Evolutionary conservation across 2,329 filamentous ascomycete genomes (phyloP).

Genomic region (Teratosphaeria destructans): DNA sequence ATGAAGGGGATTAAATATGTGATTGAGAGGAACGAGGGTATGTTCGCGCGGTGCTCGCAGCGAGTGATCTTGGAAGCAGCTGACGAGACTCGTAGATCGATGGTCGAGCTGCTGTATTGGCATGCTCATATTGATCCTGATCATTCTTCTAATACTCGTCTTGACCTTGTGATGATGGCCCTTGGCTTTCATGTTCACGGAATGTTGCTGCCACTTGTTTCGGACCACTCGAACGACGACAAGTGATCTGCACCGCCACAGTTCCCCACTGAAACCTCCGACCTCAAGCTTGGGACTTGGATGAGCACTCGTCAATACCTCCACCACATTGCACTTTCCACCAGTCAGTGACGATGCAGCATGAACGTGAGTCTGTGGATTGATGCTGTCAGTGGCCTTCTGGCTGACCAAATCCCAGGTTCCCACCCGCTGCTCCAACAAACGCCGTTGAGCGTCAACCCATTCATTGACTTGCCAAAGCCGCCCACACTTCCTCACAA

Average conservation of each 20-base stretch:
- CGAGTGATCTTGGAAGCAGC: conserved; percentile 8
- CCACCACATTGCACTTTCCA: conserved; percentile 1
- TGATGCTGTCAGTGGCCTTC: background rate
- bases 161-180: conserved; percentile 43
- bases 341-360: conserved; percentile 9
- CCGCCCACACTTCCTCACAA: conserved; percentile 90
- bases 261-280: background rate
- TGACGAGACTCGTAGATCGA: conserved; percentile 37
- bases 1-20: conserved; percentile 79
- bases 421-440: conserved; percentile 84
- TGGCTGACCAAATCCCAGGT: conserved; percentile 20
- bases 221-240: background rate
- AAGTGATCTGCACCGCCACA: background rate
- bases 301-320: background rate
- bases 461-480: conserved; percentile 82
- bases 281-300: background rate
- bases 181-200: no score
- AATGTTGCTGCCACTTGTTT: background rate
- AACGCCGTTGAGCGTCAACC: conserved; percentile 85
- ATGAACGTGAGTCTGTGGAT: conserved; percentile 18
- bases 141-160: conserved; percentile 74
- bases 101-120: conserved; percentile 85
- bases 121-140: conserved; percentile 76
- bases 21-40: conserved; percentile 83
- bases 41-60: conserved; percentile 25